Evolutionary conservation across 2,329 filamentous ascomycete species (phyloP), one percentile per base, ranked within the genome.

Genomic region (Pyrenophora tritici-repentis): DNA sequence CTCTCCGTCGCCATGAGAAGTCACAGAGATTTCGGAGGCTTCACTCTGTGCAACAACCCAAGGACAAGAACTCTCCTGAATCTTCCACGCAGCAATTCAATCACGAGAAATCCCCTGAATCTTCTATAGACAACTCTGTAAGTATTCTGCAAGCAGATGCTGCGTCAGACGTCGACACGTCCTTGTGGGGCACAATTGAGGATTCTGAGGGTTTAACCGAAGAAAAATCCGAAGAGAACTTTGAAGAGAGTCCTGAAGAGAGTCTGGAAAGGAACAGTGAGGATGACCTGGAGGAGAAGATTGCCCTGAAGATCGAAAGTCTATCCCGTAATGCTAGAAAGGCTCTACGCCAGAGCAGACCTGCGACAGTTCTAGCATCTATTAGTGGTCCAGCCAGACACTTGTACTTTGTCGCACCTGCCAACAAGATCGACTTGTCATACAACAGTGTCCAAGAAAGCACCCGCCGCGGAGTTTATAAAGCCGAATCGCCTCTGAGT

Each of bases 321-420:
- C 39, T 16, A 18, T 63, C 63, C 12, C 52, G 57, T 29, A 34
- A 16, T 6, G 50, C 35, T 14, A 56, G 51, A 18, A 68, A 68
- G 33, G 56, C 57, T 14, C 47, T 34, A 32, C 62, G 64, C 13
- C 43, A 37, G 29, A 70, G 62, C 48, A 62, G 53, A 24, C 55
- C 66, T 36, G 49, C 39, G n/a, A 43, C 34, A 24, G 45, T 71
- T 6, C 43, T 70, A n/a, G 48, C 58, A 20, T 51, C 61, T 1
- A 63, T 68, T 7, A 50, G 55, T 5, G 42, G 51, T 10, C 42
- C 53, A 3, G 53, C 52, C 32, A 61, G 57, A 33, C 31, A 52
- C 10, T 45, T 70, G 12, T 72, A 71, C 41, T 39, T 48, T 10
- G 46, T 40, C 3, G n/a, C 50, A 6, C 42, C 31, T 3, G 6